Conservation (phyloP, 768 basidiomycete species). For the Xerocomellus intermedius region DNA sequence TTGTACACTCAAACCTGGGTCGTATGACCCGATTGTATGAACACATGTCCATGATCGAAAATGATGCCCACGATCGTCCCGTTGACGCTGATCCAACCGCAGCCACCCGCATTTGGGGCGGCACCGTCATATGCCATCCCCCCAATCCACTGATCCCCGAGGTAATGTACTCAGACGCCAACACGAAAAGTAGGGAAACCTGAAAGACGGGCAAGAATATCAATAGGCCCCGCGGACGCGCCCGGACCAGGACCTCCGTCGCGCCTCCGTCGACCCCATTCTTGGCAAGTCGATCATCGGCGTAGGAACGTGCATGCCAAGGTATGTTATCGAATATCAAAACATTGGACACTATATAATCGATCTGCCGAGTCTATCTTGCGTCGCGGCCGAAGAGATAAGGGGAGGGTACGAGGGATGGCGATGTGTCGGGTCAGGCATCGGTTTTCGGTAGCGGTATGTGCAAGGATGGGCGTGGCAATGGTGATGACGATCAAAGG, state of each 20-base stretch:
- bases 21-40: neutral
- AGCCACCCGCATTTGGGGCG: neutral
- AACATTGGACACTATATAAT: too few relatives aligned
- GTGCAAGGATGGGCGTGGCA: too few relatives aligned
- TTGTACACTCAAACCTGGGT: neutral
- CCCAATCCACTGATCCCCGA: neutral
- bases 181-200: neutral
- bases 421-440: neutral
- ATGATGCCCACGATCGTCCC: conserved; percentile 3
- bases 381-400: neutral
- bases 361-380: neutral
- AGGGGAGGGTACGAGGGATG: neutral
- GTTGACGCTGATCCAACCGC: neutral
- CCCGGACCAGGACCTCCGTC: conserved; percentile 8
- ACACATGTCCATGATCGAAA: neutral
- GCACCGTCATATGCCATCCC: neutral
- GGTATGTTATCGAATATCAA: neutral
- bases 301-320: neutral
- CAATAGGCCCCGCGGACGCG: neutral
- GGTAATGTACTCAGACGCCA: neutral
- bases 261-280: conserved; percentile 7
- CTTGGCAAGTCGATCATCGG: conserved; percentile 8
- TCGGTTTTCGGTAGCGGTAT: neutral
- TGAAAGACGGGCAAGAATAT: neutral
- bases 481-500: conserved; percentile 1